These are phyloP conservation scores for Sclerotinia spermophila DNA, from an alignment of 2,329 filamentous ascomycete species.

Conservation along the genomic window DNA sequence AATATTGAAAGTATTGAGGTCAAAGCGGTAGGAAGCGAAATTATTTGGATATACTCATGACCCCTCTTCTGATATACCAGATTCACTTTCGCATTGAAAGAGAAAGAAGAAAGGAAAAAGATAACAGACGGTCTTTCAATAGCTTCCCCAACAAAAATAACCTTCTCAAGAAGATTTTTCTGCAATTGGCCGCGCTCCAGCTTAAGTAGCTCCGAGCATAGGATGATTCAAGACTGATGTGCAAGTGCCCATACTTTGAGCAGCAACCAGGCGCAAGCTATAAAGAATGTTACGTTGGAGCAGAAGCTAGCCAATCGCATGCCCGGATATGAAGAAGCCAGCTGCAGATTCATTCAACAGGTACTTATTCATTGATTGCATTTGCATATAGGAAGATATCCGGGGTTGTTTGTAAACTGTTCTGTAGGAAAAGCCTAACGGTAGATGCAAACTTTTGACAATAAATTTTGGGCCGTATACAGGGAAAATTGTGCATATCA, in stretches of 20 bases:
- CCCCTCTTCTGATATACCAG: background rate
- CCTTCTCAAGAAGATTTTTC: no score
- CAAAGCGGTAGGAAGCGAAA: conserved; percentile 9
- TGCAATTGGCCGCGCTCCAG: background rate
- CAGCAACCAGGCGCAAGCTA: background rate
- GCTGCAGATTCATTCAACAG: background rate
- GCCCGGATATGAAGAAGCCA: background rate
- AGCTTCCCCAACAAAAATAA: background rate
- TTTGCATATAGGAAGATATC: background rate
- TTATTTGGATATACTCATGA: background rate
- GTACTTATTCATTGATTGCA: background rate
- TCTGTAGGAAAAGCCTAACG: background rate
- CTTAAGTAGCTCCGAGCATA: background rate
- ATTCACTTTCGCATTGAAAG: background rate
- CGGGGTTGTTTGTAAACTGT: background rate
- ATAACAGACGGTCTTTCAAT: background rate
- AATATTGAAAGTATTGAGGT: background rate
- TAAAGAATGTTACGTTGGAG: background rate
- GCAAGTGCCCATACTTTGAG: conserved; percentile 12
- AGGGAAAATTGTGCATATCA: background rate
- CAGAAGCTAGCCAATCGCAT: background rate
- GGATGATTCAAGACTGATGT: background rate
- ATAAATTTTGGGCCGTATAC: background rate
- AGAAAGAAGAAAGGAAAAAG: background rate
- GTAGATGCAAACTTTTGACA: background rate